A percentile compares a stretch with the other conserved stretches of the same genome.
These are phyloP conservation scores for Paxillus rubicundulus DNA, from an alignment of 768 basidiomycete genomes.

Conservation along the genomic window DNA sequence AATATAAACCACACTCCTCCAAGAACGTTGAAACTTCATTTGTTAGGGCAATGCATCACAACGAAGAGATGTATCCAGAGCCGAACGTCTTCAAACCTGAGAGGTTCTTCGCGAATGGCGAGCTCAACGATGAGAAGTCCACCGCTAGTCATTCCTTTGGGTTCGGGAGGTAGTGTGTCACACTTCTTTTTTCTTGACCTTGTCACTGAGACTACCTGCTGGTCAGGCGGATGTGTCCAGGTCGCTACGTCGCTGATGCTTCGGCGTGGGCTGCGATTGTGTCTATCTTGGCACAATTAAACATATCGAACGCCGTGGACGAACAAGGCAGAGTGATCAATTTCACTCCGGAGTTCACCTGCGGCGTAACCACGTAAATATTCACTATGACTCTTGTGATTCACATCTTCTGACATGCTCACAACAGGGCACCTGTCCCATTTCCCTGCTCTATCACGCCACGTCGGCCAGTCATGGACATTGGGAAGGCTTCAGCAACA, in stretches of 20 bases:
- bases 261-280: conserved; percentile 31
- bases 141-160: conserved; percentile 11
- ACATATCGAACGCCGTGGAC: conserved; percentile 24
- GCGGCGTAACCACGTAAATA: conserved; percentile 13
- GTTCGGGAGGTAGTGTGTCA: conserved; percentile 21
- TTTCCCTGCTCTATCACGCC: conserved; percentile 15
- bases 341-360: conserved; percentile 10
- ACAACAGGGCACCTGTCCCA: conserved; percentile 7
- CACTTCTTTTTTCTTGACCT: not conserved
- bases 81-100: conserved; percentile 31
- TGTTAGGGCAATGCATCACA: conserved; percentile 15
- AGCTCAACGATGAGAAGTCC: not conserved
- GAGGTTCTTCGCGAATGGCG: conserved; percentile 25
- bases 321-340: conserved; percentile 27
- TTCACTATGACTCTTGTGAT: not conserved
- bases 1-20: not conserved
- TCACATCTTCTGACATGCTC: not conserved
- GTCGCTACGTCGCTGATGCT: conserved; percentile 28
- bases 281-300: conserved; percentile 23
- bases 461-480: conserved; percentile 1
- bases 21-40: not conserved
- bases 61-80: conserved; percentile 14
- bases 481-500: not conserved
- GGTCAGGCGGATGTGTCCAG: conserved; percentile 30
- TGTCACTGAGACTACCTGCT: not conserved